Evolutionary conservation across 768 basidiomycete species (phyloP).

Genomic region (Tricholoma matsutake): DNA sequence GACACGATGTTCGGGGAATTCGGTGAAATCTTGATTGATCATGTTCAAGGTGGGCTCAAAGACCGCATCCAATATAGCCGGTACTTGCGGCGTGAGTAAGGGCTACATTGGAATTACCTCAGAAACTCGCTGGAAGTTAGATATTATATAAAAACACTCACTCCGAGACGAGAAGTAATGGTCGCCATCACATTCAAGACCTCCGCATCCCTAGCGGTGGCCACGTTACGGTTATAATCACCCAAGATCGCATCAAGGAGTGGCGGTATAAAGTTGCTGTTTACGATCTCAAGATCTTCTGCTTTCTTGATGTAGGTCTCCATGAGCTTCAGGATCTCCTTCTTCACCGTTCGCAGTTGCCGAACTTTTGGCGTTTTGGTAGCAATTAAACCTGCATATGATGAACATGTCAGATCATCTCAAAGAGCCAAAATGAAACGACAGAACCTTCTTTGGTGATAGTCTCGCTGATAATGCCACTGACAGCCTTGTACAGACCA

Average conservation of each 20-base stretch:
- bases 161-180: constrained; percentile 84
- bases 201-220: constrained; percentile 92
- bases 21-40: constrained; percentile 99
- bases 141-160: constrained; percentile 42
- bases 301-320: constrained; percentile 98
- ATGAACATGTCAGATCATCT: constrained; percentile 7
- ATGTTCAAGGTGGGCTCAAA: constrained; percentile 96
- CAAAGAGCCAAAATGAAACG: neutral
- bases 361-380: constrained; percentile 97
- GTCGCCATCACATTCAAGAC: constrained; percentile 97
- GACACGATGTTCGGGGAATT: constrained; percentile 95
- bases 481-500: constrained; percentile 95
- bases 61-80: constrained; percentile 91
- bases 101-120: constrained; percentile 41
- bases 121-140: neutral
- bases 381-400: constrained; percentile 68
- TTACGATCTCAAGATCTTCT: constrained; percentile 92
- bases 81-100: constrained; percentile 88
- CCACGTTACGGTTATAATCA: constrained; percentile 93
- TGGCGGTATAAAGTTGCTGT: constrained; percentile 90
- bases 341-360: constrained; percentile 93
- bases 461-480: constrained; percentile 94
- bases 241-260: constrained; percentile 94
- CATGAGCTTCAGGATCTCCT: constrained; percentile 95
- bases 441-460: constrained; percentile 76